These are phyloP conservation scores for Mycosphaerella sp. DNA, from an alignment of 2,329 filamentous ascomycete genomes.

Conservation along the genomic window DNA sequence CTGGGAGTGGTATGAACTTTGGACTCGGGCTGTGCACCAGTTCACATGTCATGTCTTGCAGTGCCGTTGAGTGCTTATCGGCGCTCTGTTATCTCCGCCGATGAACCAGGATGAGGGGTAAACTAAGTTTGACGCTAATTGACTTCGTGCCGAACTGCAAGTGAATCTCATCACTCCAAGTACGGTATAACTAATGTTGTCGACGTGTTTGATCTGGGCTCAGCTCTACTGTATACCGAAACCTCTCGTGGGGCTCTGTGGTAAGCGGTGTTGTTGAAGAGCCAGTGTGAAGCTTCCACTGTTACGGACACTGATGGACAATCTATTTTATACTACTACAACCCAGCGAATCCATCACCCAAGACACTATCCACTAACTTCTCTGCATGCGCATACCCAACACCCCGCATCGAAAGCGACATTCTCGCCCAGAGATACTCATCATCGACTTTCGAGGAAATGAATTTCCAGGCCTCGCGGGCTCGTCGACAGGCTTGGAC, in stretches of 20 bases:
- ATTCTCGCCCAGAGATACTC: conserved; percentile 37
- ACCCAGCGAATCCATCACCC: neutral
- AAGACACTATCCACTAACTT: conserved; percentile 19
- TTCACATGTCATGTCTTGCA: neutral
- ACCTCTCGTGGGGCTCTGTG: no score
- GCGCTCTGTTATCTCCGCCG: neutral
- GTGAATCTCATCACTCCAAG: neutral
- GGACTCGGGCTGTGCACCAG: no score
- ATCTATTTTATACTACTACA: neutral
- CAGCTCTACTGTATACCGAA: no score
- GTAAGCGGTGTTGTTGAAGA: no score
- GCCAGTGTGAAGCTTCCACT: no score
- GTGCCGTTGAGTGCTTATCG: neutral
- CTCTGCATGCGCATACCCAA: conserved; percentile 19
- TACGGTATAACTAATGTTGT: neutral
- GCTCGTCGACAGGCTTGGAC: conserved; percentile 31
- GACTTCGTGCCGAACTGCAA: no score
- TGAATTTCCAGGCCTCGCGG: conserved; percentile 27
- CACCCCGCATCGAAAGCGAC: conserved; percentile 36
- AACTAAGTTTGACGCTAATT: neutral
- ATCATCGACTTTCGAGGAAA: conserved; percentile 29
- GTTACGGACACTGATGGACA: no score
- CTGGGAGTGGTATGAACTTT: neutral
- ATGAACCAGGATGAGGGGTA: neutral
- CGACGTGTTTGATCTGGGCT: no score